Base-by-base conservation (phyloP, 148 eudicot genomes). In the Fagopyrum tataricum region DNA sequence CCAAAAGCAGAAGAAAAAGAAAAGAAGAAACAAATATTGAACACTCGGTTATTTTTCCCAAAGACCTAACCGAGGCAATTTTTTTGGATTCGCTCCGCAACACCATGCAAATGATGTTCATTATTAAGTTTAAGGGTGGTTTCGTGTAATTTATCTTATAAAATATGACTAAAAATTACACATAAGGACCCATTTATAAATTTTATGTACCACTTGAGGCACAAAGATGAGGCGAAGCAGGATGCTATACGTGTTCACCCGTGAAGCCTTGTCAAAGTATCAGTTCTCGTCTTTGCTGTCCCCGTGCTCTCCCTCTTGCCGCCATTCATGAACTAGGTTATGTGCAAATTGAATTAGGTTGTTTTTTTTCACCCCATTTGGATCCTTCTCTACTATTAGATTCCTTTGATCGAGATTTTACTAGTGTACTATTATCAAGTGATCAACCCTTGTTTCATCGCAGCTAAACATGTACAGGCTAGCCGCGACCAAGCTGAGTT, bases 381-480 rank as follows among this genome's bases (percentile, higher is more conserved):
- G 26, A 61, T 10, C 37, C 67, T 0, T 2, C 67, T 61, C 14
- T 40, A 5, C 67, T 20, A 20, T 20, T 31, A 31, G 37, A 18
- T 55, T 55, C 23, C 23, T 55, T 7, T 55, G 31, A 20, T 20
- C 24, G 18, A 1, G 37, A 31, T 31, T 31, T 31, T 31, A 31
- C 8, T 20, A 8, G 31, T 20, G 61, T 55, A 18, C 61, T 18
- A 53, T 18, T 23, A 53, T 5, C 23, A n/a, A n/a, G n/a, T n/a
- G n/a, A n/a, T n/a, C n/a, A 55, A 55, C 9, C 20, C 24, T 24
- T 12, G 67, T 61, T 59, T 61, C 67, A 24, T 61, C 67, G 41
- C 67, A 61, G 67, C 67, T 61, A 4, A 61, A 61, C 6, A 64
- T 64, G 69, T 64, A 64, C 20, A 37, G 44, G 44, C 69, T 64